A percentile compares a stretch with the other conserved stretches of the same genome.
phyloP scores from a whole-genome alignment of 352 stramenopile genomes.

The Phytophthora colocasiae region DNA sequence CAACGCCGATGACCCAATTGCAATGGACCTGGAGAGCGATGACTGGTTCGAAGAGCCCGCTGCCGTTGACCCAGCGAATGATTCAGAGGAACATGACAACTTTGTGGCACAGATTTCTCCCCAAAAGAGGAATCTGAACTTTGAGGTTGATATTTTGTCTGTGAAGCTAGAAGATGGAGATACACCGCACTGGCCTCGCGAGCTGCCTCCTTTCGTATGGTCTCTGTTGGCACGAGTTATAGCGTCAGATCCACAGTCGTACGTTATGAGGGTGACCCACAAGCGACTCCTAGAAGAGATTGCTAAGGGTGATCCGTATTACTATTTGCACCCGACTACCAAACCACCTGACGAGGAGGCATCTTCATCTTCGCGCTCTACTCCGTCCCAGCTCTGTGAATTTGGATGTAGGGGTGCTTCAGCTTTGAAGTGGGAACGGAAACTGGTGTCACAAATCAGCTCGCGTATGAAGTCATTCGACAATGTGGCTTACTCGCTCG shows the following conservation, averaged over 20 bases:
- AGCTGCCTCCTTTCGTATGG: conserved; percentile 45
- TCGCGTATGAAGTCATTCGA: conserved; percentile 86
- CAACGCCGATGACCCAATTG: conserved; percentile 9
- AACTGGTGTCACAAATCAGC: conserved; percentile 78
- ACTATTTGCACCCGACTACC: conserved; percentile 60
- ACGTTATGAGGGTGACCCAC: conserved; percentile 70
- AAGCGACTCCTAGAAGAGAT: conserved; percentile 71
- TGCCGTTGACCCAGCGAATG: conserved; percentile 13
- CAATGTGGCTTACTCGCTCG: conserved; percentile 75
- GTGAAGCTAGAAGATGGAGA: conserved; percentile 39
- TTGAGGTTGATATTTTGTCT: conserved; percentile 32
- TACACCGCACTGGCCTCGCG: conserved; percentile 27
- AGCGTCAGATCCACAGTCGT: conserved; percentile 56
- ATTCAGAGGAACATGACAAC: conserved; percentile 24
- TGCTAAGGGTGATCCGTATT: conserved; percentile 73
- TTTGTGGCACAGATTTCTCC: conserved; percentile 31
- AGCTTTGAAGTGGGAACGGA: conserved; percentile 69
- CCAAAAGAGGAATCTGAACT: conserved; percentile 35
- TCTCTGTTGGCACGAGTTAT: conserved; percentile 54
- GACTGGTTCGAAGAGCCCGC: conserved; percentile 36
- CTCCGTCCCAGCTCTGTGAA: conserved; percentile 38
- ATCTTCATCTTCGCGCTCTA: conserved; percentile 18
- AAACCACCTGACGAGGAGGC: conserved; percentile 19
- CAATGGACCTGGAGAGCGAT: conserved; percentile 31
- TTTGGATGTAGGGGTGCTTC: conserved; percentile 63